phyloP scores from a whole-genome alignment of 352 stramenopile genomes.

The Phytophthora quininea region DNA sequence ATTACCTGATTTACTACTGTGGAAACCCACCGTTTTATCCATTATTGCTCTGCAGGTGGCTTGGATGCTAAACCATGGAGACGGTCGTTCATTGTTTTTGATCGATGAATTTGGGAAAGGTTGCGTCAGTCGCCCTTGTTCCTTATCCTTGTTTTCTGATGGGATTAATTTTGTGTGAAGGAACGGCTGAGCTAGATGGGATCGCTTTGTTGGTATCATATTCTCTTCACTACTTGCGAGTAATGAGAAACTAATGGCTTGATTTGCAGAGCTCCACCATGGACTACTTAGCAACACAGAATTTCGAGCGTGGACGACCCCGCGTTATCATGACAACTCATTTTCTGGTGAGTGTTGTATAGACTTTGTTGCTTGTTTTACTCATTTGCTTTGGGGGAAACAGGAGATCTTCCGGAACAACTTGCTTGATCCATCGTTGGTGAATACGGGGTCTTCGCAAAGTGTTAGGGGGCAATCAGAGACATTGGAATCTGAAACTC shows the following conservation, averaged over 20 bases:
- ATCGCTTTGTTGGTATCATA: conserved; percentile 70
- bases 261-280: conserved; percentile 37
- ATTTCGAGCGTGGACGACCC: conserved; percentile 35
- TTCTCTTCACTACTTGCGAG: neutral
- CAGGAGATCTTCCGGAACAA: conserved; percentile 71
- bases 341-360: conserved; percentile 55
- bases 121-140: conserved; percentile 11
- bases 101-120: conserved; percentile 91
- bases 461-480: conserved; percentile 7
- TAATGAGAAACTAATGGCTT: conserved; percentile 5
- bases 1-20: too few relatives aligned
- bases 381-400: conserved; percentile 6
- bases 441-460: conserved; percentile 17
- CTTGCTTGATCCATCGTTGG: conserved; percentile 34
- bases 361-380: neutral
- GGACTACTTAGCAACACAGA: conserved; percentile 56
- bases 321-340: conserved; percentile 84
- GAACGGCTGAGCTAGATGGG: conserved; percentile 77
- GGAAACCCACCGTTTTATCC: neutral
- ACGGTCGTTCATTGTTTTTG: conserved; percentile 68
- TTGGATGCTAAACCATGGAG: conserved; percentile 81
- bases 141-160: too few relatives aligned
- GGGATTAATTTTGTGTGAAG: conserved; percentile 24
- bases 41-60: conserved; percentile 53
- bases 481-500: conserved; percentile 8